Evolutionary conservation across 1,284 basidiomycete species (phyloP).

Genomic region (Rhodofomes roseus): DNA sequence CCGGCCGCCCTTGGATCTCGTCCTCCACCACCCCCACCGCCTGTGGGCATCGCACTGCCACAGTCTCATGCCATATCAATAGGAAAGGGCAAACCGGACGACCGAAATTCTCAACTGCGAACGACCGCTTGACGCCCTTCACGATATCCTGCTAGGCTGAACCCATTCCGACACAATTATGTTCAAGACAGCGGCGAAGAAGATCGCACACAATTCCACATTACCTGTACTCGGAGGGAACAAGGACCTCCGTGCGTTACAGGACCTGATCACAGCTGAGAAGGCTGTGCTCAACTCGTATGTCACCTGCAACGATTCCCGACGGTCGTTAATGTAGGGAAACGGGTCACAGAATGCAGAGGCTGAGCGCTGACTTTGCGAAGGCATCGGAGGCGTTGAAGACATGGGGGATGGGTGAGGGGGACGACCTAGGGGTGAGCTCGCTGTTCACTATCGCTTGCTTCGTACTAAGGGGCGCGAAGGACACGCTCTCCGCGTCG

Average conservation of each 20-base stretch:
- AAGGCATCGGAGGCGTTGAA: conserved; percentile 77
- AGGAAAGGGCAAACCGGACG: too few relatives aligned
- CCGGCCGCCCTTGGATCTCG: too few relatives aligned
- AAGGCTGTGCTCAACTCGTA: conserved; percentile 78
- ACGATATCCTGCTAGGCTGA: too few relatives aligned
- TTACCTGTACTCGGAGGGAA: conserved; percentile 76
- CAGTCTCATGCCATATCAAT: too few relatives aligned
- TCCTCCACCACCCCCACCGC: too few relatives aligned
- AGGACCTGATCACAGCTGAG: conserved; percentile 88
- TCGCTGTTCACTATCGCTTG: neutral
- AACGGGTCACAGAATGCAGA: conserved; percentile 48
- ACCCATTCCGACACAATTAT: too few relatives aligned
- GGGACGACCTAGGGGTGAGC: conserved; percentile 80
- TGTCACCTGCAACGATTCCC: conserved; percentile 25
- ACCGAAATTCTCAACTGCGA: too few relatives aligned
- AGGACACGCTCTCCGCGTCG: conserved; percentile 79
- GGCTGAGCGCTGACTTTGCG: conserved; percentile 58
- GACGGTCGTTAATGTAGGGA: neutral
- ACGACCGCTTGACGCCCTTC: too few relatives aligned
- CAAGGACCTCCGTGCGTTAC: conserved; percentile 77
- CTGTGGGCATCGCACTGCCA: too few relatives aligned
- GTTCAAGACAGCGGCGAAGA: conserved; percentile 73
- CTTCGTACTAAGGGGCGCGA: conserved; percentile 8
- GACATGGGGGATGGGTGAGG: conserved; percentile 81
- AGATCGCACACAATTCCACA: conserved; percentile 83